phyloP scores from a whole-genome alignment of 495 filamentous ascomycete genomes.

The Copromyces sp. region DNA sequence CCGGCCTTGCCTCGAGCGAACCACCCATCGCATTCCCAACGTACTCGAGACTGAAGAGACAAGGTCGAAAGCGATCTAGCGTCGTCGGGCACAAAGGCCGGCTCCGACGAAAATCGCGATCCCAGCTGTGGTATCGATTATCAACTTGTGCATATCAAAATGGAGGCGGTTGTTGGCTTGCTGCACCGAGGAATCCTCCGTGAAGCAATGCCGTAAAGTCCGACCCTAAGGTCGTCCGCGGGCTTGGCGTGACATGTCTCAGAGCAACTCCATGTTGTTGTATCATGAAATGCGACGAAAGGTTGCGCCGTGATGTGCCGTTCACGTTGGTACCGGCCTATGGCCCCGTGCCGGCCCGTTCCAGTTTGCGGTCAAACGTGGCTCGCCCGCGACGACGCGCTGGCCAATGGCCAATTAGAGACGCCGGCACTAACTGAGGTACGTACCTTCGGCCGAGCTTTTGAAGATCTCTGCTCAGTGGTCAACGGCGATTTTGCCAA shows the following conservation, averaged over 20 bases:
- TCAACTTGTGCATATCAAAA: not conserved
- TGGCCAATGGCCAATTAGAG: not conserved
- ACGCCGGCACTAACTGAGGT: not conserved
- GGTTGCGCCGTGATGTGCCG: not conserved
- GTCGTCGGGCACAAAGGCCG: not conserved
- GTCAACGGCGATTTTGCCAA: not conserved
- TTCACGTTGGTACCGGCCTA: not conserved
- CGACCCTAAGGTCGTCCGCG: not conserved
- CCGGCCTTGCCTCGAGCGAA: not conserved
- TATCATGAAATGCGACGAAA: not conserved
- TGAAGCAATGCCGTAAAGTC: not conserved
- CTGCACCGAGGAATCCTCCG: not conserved
- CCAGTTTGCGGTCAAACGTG: not conserved
- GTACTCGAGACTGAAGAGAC: not conserved
- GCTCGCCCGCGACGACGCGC: not conserved
- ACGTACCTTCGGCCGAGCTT: not conserved
- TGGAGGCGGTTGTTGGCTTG: not conserved
- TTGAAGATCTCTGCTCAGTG: not conserved
- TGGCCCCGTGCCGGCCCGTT: not conserved
- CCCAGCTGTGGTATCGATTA: not conserved
- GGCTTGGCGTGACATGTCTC: not conserved
- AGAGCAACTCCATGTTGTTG: not conserved
- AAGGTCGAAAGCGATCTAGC: not conserved
- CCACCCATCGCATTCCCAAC: not conserved
- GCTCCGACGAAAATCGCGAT: not conserved